Conservation (phyloP, 345 rosid species). For the Acer saccharum region DNA sequence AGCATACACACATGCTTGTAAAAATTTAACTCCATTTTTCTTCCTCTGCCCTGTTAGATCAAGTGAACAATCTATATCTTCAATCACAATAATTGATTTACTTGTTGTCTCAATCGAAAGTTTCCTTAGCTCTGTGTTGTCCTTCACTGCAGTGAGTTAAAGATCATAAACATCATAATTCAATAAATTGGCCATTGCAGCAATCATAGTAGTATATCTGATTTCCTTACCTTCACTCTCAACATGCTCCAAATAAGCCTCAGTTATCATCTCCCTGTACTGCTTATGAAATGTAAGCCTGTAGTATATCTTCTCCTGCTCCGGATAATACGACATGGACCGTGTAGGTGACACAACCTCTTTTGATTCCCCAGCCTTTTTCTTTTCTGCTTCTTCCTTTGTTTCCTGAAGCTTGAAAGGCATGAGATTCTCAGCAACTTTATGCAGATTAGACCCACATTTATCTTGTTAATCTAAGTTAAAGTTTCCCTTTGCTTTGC, state of each 20-base stretch:
- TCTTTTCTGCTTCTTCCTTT: too few species aligned
- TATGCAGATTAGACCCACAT: not conserved
- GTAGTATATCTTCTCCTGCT: slow-evolving; percentile 56
- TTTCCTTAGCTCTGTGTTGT: slow-evolving; percentile 38
- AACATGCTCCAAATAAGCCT: slow-evolving; percentile 49
- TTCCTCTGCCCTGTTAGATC: slow-evolving; percentile 59
- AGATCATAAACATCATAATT: slow-evolving; percentile 40
- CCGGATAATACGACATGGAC: slow-evolving; percentile 37
- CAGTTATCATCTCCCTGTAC: slow-evolving; percentile 49
- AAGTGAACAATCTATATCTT: slow-evolving; percentile 59
- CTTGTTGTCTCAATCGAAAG: slow-evolving; percentile 42
- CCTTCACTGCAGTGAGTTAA: slow-evolving; percentile 40
- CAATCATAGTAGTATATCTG: slow-evolving; percentile 38
- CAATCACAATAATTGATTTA: slow-evolving; percentile 56
- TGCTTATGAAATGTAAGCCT: slow-evolving; percentile 55
- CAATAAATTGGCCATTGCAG: slow-evolving; percentile 41
- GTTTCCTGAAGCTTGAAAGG: too few species aligned
- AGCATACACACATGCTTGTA: not conserved
- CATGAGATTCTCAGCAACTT: too few species aligned
- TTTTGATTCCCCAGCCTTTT: too few species aligned
- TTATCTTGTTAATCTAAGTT: not conserved
- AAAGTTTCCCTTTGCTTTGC: not conserved
- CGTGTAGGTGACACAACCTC: slow-evolving; percentile 24
- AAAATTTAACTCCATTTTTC: slow-evolving; percentile 28
- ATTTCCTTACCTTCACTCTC: slow-evolving; percentile 57